phyloP scores from a whole-genome alignment of 768 basidiomycete genomes.

The Melanogaster broomeanus region DNA sequence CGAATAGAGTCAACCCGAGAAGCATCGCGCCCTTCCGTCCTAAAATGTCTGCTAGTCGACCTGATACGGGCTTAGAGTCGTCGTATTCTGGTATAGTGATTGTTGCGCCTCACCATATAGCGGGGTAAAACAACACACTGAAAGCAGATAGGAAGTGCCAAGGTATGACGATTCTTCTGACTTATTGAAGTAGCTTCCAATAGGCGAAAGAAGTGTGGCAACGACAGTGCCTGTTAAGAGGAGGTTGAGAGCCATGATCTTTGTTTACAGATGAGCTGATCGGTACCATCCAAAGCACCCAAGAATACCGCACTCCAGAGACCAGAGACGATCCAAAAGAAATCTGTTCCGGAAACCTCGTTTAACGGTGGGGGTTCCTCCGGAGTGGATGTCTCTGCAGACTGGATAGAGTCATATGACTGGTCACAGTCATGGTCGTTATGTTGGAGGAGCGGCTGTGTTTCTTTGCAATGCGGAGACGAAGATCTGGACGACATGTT shows the following conservation, averaged over 20 bases:
- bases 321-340: conserved; percentile 71
- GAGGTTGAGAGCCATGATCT: background rate
- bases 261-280: background rate
- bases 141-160: conserved; percentile 84
- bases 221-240: conserved; percentile 67
- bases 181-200: conserved; percentile 83
- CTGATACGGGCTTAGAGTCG: conserved; percentile 41
- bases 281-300: conserved; percentile 80
- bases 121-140: conserved; percentile 90
- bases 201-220: conserved; percentile 81
- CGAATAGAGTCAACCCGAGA: conserved; percentile 80
- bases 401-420: conserved; percentile 46
- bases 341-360: conserved; percentile 53
- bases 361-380: conserved; percentile 37
- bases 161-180: conserved; percentile 84
- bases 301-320: conserved; percentile 85
- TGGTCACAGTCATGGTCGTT: conserved; percentile 16
- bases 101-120: conserved; percentile 62
- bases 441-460: conserved; percentile 54
- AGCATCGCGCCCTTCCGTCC: conserved; percentile 88
- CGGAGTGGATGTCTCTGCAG: conserved; percentile 29
- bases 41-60: conserved; percentile 81
- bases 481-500: conserved; percentile 46
- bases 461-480: conserved; percentile 40
- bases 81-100: conserved; percentile 2